Percentiles rank a stretch among this genome's conserved stretches.
These are phyloP conservation scores for Antitrichia curtipendula DNA, from an alignment of 225 moss, liverwort and hornwort species.

Conservation along the genomic window DNA sequence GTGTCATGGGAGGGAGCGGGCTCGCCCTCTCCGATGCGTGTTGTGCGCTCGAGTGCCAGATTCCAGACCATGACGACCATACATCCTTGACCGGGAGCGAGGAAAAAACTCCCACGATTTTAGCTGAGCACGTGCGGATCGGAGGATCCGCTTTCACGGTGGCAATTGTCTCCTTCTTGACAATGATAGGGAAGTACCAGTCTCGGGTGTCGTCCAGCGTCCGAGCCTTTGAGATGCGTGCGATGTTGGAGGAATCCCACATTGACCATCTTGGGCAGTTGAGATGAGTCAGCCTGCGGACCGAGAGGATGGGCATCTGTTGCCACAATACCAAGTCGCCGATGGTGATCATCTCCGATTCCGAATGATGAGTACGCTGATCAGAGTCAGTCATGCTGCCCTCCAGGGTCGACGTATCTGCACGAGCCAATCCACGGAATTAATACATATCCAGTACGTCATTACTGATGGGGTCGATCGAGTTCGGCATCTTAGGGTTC, in stretches of 20 bases:
- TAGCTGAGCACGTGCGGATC: rapidly evolving
- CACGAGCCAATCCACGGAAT: not conserved
- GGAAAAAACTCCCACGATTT: rapidly evolving
- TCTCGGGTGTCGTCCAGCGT: not conserved
- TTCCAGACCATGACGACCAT: not conserved
- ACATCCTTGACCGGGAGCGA: no score
- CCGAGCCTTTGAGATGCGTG: not conserved
- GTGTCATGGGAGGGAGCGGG: not conserved
- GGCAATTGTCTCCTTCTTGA: not conserved
- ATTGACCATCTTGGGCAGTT: not conserved
- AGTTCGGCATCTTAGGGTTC: not conserved
- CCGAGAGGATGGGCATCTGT: not conserved
- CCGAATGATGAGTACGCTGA: not conserved
- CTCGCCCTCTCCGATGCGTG: not conserved
- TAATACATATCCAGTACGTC: no score
- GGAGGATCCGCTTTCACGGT: rapidly evolving
- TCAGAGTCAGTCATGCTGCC: not conserved
- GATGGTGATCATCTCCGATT: not conserved
- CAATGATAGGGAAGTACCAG: not conserved
- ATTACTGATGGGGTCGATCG: no score
- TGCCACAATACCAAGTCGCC: not conserved
- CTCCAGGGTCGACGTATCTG: not conserved
- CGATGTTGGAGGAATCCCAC: not conserved
- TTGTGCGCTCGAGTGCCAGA: not conserved
- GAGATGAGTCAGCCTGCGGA: not conserved